These are phyloP conservation scores for Collybiopsis confluens DNA, from an alignment of 768 basidiomycete species.

Conservation along the genomic window DNA sequence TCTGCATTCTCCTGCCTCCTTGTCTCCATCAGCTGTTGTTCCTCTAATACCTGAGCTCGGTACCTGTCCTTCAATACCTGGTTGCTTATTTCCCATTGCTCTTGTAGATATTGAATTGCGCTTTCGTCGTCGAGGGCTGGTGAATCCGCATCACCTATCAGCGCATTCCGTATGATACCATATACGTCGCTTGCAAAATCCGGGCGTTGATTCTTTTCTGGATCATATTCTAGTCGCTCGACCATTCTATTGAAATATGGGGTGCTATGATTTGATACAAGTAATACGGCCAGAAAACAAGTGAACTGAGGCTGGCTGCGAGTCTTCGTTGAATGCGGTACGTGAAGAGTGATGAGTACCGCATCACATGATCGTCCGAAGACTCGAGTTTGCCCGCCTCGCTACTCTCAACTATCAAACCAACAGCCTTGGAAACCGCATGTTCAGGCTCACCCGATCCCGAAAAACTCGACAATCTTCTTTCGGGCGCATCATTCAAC, in stretches of 20 bases:
- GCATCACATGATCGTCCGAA: constrained; percentile 9
- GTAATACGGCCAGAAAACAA: background rate
- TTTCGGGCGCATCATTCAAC: no score
- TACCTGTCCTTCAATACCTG: background rate
- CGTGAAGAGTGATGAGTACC: background rate
- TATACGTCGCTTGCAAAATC: constrained; percentile 1
- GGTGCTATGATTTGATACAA: no score
- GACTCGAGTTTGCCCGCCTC: background rate
- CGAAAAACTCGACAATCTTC: no score
- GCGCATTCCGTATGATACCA: background rate
- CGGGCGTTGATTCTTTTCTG: background rate
- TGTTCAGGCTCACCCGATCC: no score
- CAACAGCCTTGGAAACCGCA: no score
- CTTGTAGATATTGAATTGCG: background rate
- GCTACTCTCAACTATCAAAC: no score
- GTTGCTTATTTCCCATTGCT: constrained; percentile 5
- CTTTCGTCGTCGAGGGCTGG: constrained; percentile 9
- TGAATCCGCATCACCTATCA: background rate
- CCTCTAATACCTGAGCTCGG: background rate
- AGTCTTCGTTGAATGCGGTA: background rate
- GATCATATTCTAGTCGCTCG: background rate
- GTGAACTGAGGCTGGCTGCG: background rate
- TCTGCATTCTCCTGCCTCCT: constrained; percentile 15
- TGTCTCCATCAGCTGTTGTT: constrained; percentile 18
- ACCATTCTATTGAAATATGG: background rate